Conservation (phyloP, 2,329 filamentous ascomycete species). For the Nemania sp. region DNA sequence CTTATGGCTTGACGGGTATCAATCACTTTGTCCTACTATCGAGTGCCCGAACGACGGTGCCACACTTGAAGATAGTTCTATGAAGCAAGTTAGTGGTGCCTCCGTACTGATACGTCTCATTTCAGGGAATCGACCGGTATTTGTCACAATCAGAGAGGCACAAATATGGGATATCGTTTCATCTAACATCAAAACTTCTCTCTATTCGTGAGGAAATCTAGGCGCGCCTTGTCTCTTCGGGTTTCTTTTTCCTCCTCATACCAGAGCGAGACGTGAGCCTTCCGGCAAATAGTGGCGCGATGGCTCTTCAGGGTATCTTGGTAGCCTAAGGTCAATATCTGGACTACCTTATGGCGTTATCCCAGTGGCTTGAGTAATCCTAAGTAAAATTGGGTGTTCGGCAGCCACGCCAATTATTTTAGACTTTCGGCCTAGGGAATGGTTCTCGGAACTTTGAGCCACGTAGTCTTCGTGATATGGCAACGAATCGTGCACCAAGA, state of each 20-base stretch:
- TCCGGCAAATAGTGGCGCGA: conserved; percentile 13
- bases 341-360: conserved; percentile 17
- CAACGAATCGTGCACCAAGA: conserved; percentile 19
- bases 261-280: conserved; percentile 12
- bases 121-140: conserved; percentile 2
- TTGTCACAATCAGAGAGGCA: conserved; percentile 12
- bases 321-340: conserved; percentile 18
- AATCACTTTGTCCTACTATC: not conserved
- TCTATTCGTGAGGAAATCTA: conserved; percentile 30
- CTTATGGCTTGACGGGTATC: not conserved
- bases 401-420: conserved; percentile 17
- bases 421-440: conserved; percentile 11
- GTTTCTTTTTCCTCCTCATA: conserved; percentile 15
- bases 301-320: conserved; percentile 22
- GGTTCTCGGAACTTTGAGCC: conserved; percentile 28
- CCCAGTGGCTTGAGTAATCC: conserved; percentile 21
- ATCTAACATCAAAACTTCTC: conserved; percentile 27
- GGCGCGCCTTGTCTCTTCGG: conserved; percentile 23
- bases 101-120: conserved; percentile 6
- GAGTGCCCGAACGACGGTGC: not conserved
- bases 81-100: conserved; percentile 13
- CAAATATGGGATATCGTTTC: conserved; percentile 4
- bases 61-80: conserved; percentile 1
- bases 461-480: conserved; percentile 19
- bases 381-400: conserved; percentile 22